Base-by-base conservation (phyloP, 176 grass and related monocot species). In the Eleusine coracana region DNA sequence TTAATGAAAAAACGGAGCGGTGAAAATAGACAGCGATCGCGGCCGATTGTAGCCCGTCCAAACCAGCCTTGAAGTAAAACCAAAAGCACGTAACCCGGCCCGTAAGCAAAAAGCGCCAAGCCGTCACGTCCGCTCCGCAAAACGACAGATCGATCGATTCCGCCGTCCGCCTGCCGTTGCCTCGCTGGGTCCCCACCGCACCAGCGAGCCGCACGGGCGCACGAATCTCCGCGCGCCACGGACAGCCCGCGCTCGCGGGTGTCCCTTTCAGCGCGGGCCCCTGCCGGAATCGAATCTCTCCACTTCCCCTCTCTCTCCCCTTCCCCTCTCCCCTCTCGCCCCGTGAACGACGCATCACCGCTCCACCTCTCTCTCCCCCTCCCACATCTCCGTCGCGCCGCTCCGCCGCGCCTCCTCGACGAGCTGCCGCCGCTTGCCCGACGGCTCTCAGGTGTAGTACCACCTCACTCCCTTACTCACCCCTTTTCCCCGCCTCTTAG, bases 231-330 rank as follows among this genome's bases (percentile, higher is more conserved):
- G 58, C 58, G 67, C 86, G 58, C 73, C 80, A 78, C 66, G 55
- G 34, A 13, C 73, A 34, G 78, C 39, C 20, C 5, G 66, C 28
- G 73, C 54, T 27, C 80, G 41, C 78, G 66, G 21, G 23, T 0
- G 73, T 74, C 60, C 7, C 81, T 56, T n/a, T 84, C 76, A 61
- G 14, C 27, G 75, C 31, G 87, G 81, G 54, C 4, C 75, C 87
- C 61, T 45, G 69, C 87, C 70, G 76, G 70, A 85, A 88, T 88
- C 81, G 86, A 75, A 84, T 89, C 87, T 89, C 56, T 21, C 21
- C n/a, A 2, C 20, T 16, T 11, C 44, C 44, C 2, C 44, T 11
- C 44, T 46, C 44, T 46, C 44, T 11, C 44, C 42, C 11, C 45
- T 42, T 1, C 54, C n/a, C 0, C 39, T 3, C 8, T 12, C 1